These are phyloP conservation scores for Fallopia convolvulus DNA, from an alignment of 148 eudicot genomes.

Conservation along the genomic window DNA sequence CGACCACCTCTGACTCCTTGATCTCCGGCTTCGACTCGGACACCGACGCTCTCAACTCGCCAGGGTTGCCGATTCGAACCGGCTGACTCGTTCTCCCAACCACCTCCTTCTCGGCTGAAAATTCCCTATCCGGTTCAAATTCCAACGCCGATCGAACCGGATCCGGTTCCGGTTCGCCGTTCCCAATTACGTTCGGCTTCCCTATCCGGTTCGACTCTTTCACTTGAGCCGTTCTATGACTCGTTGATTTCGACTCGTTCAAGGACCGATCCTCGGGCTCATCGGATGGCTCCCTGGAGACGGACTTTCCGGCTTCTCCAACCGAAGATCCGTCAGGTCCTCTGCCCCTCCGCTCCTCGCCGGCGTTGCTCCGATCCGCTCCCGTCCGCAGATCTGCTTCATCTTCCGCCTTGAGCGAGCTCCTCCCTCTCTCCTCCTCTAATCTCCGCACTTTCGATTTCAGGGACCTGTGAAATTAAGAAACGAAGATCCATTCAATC, in stretches of 20 bases:
- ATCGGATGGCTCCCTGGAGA: conserved; percentile 2
- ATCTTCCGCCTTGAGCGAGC: conserved; percentile 11
- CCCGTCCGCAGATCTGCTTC: conserved; percentile 20
- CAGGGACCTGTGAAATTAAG: conserved; percentile 38
- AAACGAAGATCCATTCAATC: conserved; percentile 12
- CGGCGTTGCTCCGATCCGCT: conserved; percentile 6
- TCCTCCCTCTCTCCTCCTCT: conserved; percentile 43
- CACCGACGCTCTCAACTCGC: conserved; percentile 36
- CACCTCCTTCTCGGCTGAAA: conserved; percentile 7
- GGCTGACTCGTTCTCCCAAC: conserved; percentile 12
- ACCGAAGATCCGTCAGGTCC: conserved; percentile 9
- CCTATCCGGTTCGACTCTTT: conserved; percentile 12
- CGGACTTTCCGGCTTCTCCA: conserved; percentile 4
- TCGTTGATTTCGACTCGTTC: conserved; percentile 18
- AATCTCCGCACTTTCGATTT: conserved; percentile 61
- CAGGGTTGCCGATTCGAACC: conserved; percentile 22
- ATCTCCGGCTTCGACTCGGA: conserved; percentile 23
- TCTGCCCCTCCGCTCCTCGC: conserved; percentile 10
- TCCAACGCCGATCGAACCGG: conserved; percentile 37
- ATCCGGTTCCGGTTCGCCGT: conserved; percentile 19
- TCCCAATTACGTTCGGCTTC: conserved; percentile 5
- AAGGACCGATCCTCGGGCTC: not conserved
- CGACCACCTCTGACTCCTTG: conserved; percentile 5
- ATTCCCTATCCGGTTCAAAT: not conserved
- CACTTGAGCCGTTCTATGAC: not conserved